A percentile compares a stretch with the other conserved stretches of the same genome.
Evolutionary conservation across 176 grass and related monocot genomes (phyloP).

Genomic region (Phragmites australis): DNA sequence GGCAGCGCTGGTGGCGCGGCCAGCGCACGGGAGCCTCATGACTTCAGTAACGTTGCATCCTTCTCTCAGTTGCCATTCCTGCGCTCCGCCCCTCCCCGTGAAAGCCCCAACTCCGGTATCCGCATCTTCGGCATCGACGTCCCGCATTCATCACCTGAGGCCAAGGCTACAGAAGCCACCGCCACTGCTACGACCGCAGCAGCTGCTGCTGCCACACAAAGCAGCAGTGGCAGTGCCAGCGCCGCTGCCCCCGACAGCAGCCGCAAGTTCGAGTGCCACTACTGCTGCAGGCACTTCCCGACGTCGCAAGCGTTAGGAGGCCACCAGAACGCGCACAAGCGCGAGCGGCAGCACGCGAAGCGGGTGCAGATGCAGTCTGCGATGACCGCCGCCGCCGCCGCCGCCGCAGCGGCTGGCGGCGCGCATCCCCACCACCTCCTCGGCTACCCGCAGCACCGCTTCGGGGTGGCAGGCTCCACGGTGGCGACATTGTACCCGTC

Average conservation of each 20-base stretch:
- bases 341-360: constrained; percentile 95
- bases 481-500: constrained; percentile 48
- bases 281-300: constrained; percentile 93
- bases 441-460: constrained; percentile 61
- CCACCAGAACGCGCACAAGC: constrained; percentile 98
- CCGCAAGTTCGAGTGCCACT: constrained; percentile 99
- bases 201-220: constrained; percentile 6
- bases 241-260: constrained; percentile 41
- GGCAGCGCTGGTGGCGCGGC: constrained; percentile 16
- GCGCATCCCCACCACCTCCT: constrained; percentile 62
- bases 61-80: constrained; percentile 90
- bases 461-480: constrained; percentile 37
- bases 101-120: constrained; percentile 54
- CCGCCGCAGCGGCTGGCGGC: constrained; percentile 35
- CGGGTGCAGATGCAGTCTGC: constrained; percentile 84
- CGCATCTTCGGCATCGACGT: constrained; percentile 96
- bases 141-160: constrained; percentile 43
- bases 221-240: constrained; percentile 26
- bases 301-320: constrained; percentile 96
- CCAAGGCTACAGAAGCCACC: constrained; percentile 20
- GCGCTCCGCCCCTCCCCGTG: constrained; percentile 45
- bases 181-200: background rate
- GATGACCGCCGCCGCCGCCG: constrained; percentile 45
- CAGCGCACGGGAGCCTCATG: constrained; percentile 59
- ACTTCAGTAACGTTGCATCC: constrained; percentile 67